Evolutionary conservation across 148 eudicot species (phyloP), one percentile per base, ranked within the genome.

Genomic region (Silene latifolia): DNA sequence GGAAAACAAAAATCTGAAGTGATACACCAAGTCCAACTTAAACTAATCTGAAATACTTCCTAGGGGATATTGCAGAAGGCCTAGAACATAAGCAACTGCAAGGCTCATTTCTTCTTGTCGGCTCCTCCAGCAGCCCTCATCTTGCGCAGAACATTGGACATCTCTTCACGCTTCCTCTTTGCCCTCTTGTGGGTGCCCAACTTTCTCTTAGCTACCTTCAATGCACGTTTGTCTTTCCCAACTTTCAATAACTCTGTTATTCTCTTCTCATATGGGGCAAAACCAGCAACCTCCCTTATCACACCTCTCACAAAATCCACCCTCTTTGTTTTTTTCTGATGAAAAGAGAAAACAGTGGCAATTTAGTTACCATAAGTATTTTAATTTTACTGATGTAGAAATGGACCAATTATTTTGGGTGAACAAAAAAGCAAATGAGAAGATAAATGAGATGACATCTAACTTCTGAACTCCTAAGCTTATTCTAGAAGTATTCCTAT

Each of bases 181-280:
- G 93, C 93, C 73, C 93, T 87, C 89, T 89, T 87, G 90, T 89
- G 93, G 29, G 93, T 89, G 44, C 93, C 93, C 81, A 87, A 80
- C 83, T 89, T 87, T 57, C 90, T 78, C 82, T 86, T 86, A 10
- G 88, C 89, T 10, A 88, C 84, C 76, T 88, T 88, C 77, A 86
- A 42, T 7, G 92, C 89, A 80, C 89, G 89, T 77, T 88, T 88
- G 81, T 86, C 91, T 75, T 86, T 84, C 2, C 91, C 89, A 71
- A 86, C 92, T 54, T 85, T 86, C 63, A 86, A 83, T 66, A 86
- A 83, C 82, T 88, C 92, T 61, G 89, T 84, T 59, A 86, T 88
- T 57, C 89, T 80, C 85, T 86, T 88, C 82, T 88, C 89, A 67
- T 88, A 88, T 27, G 88, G 92, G 7, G 92, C 92, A 86, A 85